Evolutionary conservation across 805 yeast species (phyloP), one percentile per base, ranked within the genome.

Genomic region (Saccharomycopsis sp.): DNA sequence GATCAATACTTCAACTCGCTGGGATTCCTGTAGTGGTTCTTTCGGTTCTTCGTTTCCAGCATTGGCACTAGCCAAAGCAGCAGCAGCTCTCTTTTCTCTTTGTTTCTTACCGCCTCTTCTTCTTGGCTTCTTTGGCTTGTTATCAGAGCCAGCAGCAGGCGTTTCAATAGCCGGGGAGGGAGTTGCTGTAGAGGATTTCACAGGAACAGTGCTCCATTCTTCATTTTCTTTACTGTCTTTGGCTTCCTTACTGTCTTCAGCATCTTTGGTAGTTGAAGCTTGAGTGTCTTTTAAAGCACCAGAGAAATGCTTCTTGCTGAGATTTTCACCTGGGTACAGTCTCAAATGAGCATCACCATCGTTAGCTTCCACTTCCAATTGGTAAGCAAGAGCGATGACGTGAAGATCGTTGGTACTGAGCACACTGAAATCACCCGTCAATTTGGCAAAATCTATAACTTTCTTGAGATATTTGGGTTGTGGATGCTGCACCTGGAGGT

Each of bases 351-450:
- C 79, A 53, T 83, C 85, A 34, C 8, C 24, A 16, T 92, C 92
- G 64, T 84, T 84, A 57, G 77, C 64, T 68, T 89, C 92, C 56
- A 77, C 75, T 63, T 91, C 97, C 54, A 94, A 71, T 68, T 94
- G 97, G 68, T 90, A 91, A 1, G 97, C 83, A 64, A 94, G 77
- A 0, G 99, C 98, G 60, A 95, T 78, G 57, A 94, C 86, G 67
- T 91, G 97, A 41, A 94, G 75, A 85, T 94, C 99, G 63, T 95
- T 91, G 44, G 84, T 80, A 63, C 97, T 89, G 57, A 94, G 77
- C 2, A 92, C 99, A 2, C 87, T 74, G 63, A 77, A 87, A 74
- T 94, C 99, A 69, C 99, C 99, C 0, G 98, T 91, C 53, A 87
- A 74, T 66, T 80, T 85, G 12, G 98, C 85, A 73, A 94, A 92